Evolutionary conservation across 768 basidiomycete species (phyloP).

Genomic region (Rhizopogon sp.): DNA sequence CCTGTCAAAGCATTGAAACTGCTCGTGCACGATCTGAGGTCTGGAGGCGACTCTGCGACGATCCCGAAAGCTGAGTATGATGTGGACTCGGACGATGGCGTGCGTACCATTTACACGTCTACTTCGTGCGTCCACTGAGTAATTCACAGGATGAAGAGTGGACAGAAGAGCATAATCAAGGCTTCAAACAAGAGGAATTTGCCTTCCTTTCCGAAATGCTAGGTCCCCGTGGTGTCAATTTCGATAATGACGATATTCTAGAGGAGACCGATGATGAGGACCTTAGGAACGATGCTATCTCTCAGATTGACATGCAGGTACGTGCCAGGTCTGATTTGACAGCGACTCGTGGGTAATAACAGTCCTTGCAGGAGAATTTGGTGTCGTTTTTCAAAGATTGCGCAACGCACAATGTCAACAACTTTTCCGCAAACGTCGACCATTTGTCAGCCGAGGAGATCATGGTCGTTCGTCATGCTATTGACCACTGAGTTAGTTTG

Average conservation of each 20-base stretch:
- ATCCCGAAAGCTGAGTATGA: slow-evolving; percentile 56
- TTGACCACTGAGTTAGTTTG: slow-evolving; percentile 22
- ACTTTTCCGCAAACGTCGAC: slow-evolving; percentile 59
- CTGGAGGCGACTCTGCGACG: slow-evolving; percentile 68
- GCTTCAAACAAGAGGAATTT: slow-evolving; percentile 69
- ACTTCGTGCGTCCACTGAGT: not conserved
- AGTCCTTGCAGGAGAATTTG: slow-evolving; percentile 52
- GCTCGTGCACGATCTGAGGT: slow-evolving; percentile 77
- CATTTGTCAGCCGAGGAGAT: slow-evolving; percentile 70
- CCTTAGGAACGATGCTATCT: slow-evolving; percentile 79
- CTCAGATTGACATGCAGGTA: slow-evolving; percentile 77
- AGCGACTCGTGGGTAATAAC: slow-evolving; percentile 13
- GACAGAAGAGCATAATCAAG: slow-evolving; percentile 65
- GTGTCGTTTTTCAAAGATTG: slow-evolving; percentile 66
- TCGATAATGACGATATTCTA: slow-evolving; percentile 75
- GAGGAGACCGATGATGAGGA: slow-evolving; percentile 83
- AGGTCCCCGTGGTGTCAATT: slow-evolving; percentile 63
- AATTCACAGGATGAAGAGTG: slow-evolving; percentile 76
- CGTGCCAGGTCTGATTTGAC: slow-evolving; percentile 9
- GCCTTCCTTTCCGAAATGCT: slow-evolving; percentile 82
- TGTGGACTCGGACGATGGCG: slow-evolving; percentile 74
- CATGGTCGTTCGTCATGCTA: slow-evolving; percentile 51
- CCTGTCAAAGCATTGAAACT: slow-evolving; percentile 91
- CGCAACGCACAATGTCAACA: slow-evolving; percentile 53
- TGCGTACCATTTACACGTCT: slow-evolving; percentile 25